Percentiles rank a stretch among this genome's conserved stretches.
These are phyloP conservation scores for Polyplosphaeria fusca DNA, from an alignment of 495 filamentous ascomycete genomes.

Conservation along the genomic window DNA sequence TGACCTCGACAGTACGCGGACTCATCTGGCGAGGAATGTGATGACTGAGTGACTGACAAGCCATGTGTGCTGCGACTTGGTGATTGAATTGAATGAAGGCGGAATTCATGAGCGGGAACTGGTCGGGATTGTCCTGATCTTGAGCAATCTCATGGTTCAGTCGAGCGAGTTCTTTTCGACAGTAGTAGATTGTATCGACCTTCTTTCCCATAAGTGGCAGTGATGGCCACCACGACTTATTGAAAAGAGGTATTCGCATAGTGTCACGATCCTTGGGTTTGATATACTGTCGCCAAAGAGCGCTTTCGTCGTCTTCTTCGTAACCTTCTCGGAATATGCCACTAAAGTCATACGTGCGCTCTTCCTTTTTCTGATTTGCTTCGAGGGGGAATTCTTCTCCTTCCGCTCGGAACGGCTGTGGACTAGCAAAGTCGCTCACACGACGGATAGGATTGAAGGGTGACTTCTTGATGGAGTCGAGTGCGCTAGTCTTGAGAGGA, in stretches of 20 bases:
- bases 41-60: conserved; percentile 87
- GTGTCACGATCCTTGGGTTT: conserved; percentile 78
- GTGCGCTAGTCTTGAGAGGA: not conserved
- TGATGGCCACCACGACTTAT: conserved; percentile 76
- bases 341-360: conserved; percentile 60
- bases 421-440: conserved; percentile 42
- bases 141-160: conserved; percentile 90
- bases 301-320: conserved; percentile 62
- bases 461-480: conserved; percentile 16
- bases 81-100: conserved; percentile 99
- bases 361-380: conserved; percentile 17
- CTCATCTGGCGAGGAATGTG: conserved; percentile 94
- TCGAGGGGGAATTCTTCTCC: conserved; percentile 47
- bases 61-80: conserved; percentile 97
- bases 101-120: conserved; percentile 92
- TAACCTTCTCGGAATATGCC: conserved; percentile 64
- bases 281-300: conserved; percentile 79
- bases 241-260: conserved; percentile 75
- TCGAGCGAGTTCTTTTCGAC: conserved; percentile 80
- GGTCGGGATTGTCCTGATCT: conserved; percentile 82
- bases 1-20: conserved; percentile 87
- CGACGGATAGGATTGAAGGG: conserved; percentile 27
- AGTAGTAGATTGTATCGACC: conserved; percentile 92
- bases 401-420: conserved; percentile 44
- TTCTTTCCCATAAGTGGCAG: conserved; percentile 81